These are phyloP conservation scores for Agmasoma carcini DNA, from an alignment of 371 early-diverging fungal species.

Conservation along the genomic window DNA sequence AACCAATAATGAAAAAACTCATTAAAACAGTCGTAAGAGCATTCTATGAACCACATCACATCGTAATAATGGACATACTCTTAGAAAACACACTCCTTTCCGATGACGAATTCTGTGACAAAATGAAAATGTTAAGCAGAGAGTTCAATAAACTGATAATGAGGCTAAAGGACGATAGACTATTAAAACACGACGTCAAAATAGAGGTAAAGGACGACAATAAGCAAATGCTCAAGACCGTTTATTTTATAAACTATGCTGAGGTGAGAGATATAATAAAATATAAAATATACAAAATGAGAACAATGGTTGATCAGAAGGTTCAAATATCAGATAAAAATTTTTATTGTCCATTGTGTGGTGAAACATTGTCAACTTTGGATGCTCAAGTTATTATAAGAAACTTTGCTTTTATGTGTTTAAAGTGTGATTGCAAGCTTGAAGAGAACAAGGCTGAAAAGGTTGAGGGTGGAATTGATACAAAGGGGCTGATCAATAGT, in stretches of 20 bases:
- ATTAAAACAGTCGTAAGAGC: constrained; percentile 41
- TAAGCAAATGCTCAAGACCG: constrained; percentile 37
- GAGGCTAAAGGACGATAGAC: constrained; percentile 50
- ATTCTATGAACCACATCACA: constrained; percentile 53
- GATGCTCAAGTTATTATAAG: constrained; percentile 51
- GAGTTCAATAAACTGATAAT: constrained; percentile 52
- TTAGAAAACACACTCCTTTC: constrained; percentile 45
- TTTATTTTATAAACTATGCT: constrained; percentile 51
- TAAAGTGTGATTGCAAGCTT: constrained; percentile 49
- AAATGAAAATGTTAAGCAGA: constrained; percentile 51
- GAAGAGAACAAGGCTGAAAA: constrained; percentile 36
- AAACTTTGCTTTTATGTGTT: constrained; percentile 50
- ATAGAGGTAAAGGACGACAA: constrained; percentile 46
- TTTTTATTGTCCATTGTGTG: constrained; percentile 47
- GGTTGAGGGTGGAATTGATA: constrained; percentile 17
- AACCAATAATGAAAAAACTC: constrained; percentile 39
- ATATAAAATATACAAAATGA: constrained; percentile 55
- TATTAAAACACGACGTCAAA: constrained; percentile 49
- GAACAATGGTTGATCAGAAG: constrained; percentile 44
- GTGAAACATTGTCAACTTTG: constrained; percentile 43
- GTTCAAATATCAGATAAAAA: constrained; percentile 28
- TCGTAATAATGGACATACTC: constrained; percentile 50
- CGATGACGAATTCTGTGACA: constrained; percentile 48
- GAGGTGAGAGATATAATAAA: constrained; percentile 52
- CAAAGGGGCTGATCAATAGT: constrained; percentile 40